Evolutionary conservation across 1,284 basidiomycete genomes (phyloP).

Genomic region (Malassezia sp.): DNA sequence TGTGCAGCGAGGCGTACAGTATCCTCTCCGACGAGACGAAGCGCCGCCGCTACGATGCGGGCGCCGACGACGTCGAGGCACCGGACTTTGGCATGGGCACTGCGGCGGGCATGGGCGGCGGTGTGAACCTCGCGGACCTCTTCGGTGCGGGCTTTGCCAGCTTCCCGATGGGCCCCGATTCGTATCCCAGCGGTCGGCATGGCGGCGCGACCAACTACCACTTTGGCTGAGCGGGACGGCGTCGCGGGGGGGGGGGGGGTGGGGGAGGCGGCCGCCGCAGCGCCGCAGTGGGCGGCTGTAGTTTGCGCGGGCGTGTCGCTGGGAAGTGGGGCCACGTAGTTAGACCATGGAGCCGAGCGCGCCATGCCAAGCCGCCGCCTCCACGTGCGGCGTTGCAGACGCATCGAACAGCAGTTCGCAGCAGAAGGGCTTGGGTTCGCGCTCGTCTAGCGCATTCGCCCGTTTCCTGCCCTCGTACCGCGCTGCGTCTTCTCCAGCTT

Average conservation of each 20-base stretch:
- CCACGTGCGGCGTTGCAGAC: not conserved
- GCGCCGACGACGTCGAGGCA: slow-evolving; percentile 36
- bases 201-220: slow-evolving; percentile 8
- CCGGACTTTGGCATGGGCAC: slow-evolving; percentile 20
- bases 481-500: too few species aligned
- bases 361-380: too few species aligned
- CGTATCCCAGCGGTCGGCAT: slow-evolving; percentile 12
- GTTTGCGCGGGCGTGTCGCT: too few species aligned
- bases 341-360: too few species aligned
- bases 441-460: too few species aligned
- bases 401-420: too few species aligned
- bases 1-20: slow-evolving; percentile 40
- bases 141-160: slow-evolving; percentile 25
- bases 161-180: slow-evolving; percentile 24
- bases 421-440: too few species aligned
- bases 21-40: slow-evolving; percentile 37
- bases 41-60: slow-evolving; percentile 39
- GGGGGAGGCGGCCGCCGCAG: too few species aligned
- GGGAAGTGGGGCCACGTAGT: too few species aligned
- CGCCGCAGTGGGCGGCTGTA: too few species aligned
- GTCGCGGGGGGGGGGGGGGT: too few species aligned
- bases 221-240: slow-evolving; percentile 9
- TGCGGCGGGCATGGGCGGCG: slow-evolving; percentile 18
- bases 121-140: slow-evolving; percentile 42
- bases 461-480: too few species aligned